phyloP scores from a whole-genome alignment of 2,329 filamentous ascomycete genomes.

The Arthrobotrys pseudoclavata region DNA sequence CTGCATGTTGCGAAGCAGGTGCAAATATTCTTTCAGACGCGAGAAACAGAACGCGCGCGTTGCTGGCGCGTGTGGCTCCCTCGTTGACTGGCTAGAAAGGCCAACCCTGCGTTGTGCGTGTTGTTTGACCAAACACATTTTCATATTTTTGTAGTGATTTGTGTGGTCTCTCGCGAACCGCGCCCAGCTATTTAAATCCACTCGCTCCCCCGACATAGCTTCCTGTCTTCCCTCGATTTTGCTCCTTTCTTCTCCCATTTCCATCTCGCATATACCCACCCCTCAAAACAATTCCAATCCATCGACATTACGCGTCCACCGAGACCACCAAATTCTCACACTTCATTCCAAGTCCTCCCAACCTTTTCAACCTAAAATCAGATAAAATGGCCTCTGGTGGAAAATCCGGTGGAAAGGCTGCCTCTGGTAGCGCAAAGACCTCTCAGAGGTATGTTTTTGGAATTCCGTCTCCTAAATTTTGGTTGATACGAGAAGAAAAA shows the following conservation, averaged over 20 bases:
- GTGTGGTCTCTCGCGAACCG: slow-evolving; percentile 49
- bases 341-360: slow-evolving; percentile 65
- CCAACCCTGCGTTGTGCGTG: slow-evolving; percentile 9
- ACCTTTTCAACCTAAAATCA: slow-evolving; percentile 64
- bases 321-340: slow-evolving; percentile 61
- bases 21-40: neutral
- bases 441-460: slow-evolving; percentile 81
- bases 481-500: no score
- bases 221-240: slow-evolving; percentile 62
- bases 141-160: slow-evolving; percentile 55
- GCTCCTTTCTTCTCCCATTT: slow-evolving; percentile 62
- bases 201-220: slow-evolving; percentile 63
- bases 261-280: slow-evolving; percentile 53
- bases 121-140: slow-evolving; percentile 39
- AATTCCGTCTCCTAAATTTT: neutral
- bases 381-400: slow-evolving; percentile 96
- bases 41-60: slow-evolving; percentile 8
- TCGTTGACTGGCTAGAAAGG: neutral
- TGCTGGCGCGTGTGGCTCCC: slow-evolving; percentile 9
- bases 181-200: slow-evolving; percentile 54
- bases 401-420: slow-evolving; percentile 91
- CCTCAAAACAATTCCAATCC: slow-evolving; percentile 40
- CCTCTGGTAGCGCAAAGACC: slow-evolving; percentile 93
- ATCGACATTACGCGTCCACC: slow-evolving; percentile 55
- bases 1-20: no score